phyloP scores from a whole-genome alignment of 1,284 basidiomycete species.

The Psilocybe mexicana region DNA sequence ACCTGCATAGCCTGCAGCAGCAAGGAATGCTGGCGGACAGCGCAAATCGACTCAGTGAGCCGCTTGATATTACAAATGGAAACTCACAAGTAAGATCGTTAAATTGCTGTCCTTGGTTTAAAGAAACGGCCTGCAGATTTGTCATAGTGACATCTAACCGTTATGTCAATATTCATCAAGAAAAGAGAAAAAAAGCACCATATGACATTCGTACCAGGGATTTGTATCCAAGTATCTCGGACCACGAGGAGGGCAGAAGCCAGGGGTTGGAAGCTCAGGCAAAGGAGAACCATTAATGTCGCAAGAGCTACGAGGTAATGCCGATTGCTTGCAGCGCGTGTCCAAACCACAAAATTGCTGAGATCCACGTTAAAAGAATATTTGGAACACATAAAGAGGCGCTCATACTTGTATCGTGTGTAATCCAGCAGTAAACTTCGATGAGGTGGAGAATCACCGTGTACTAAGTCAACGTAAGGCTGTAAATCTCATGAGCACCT shows the following conservation, averaged over 20 bases:
- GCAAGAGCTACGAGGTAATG: constrained; percentile 51
- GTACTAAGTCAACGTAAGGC: constrained; percentile 58
- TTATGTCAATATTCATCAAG: background rate
- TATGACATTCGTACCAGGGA: constrained; percentile 33
- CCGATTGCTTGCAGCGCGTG: constrained; percentile 40
- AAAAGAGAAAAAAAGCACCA: background rate
- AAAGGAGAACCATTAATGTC: constrained; percentile 46
- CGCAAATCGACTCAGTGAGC: background rate
- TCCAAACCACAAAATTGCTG: constrained; percentile 50
- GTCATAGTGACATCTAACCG: constrained; percentile 33
- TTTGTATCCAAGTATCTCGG: constrained; percentile 40
- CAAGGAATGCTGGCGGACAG: constrained; percentile 44
- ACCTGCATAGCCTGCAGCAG: constrained; percentile 53
- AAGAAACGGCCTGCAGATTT: constrained; percentile 37
- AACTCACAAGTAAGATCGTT: constrained; percentile 47
- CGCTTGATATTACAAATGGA: background rate
- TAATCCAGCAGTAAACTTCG: constrained; percentile 53
- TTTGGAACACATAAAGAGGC: background rate
- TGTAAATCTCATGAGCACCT: constrained; percentile 17
- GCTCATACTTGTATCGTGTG: constrained; percentile 45
- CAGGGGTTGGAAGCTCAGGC: constrained; percentile 49
- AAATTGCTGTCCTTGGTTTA: constrained; percentile 45
- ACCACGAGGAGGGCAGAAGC: constrained; percentile 49
- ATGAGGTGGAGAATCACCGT: constrained; percentile 50
- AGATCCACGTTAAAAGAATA: background rate